Evolutionary conservation across 441 rosid genomes (phyloP), one percentile per base, ranked within the genome.

Genomic region (Populus trichocarpa): DNA sequence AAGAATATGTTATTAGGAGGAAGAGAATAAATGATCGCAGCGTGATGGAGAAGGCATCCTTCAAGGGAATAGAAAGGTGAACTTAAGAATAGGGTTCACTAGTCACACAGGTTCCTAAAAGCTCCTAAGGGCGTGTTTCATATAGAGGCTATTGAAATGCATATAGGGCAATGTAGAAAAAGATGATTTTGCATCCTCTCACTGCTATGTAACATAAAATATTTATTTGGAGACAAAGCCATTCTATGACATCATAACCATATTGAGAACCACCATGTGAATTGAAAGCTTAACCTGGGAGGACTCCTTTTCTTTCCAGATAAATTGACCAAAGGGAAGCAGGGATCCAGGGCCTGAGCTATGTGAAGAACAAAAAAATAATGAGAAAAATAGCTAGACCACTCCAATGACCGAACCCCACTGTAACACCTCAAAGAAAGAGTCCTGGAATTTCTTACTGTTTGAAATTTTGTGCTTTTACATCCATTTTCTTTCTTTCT

Each of bases 401-500:
- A 40, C 16, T 12, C 50, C 50, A 40, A 12, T 46, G 57, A 46
- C 57, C 20, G 20, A 4, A 5, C 57, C 20, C 57, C 57, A 46
- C 57, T 46, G 18, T 46, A 46, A 46, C 57, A 4, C 57, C 57
- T 46, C 18, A 14, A 46, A 46, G 57, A 46, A 46, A 46, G 57
- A 46, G 57, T 46, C 36, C 38, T 23, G 68, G 70, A 25, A 18
- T 74, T 36, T 65, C 23, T 25, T 16, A 18, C 59, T 63, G 6
- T 35, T 13, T 35, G 30, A 74, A 74, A 25, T 9, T 71, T 6
- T 23, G 36, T 71, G 38, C 16, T 18, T 50, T 13, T 50, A 33
- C 22, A 30, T 67, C 30, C 64, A 9, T 75, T 46, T 70, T 74
- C 42, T 40, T 73, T 67, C 68, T 40, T 73, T 67, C 68, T 22